A percentile compares a stretch with the other conserved stretches of the same genome.
Conservation (phyloP, 331 rosid genomes). For the Malus hybrid region DNA sequence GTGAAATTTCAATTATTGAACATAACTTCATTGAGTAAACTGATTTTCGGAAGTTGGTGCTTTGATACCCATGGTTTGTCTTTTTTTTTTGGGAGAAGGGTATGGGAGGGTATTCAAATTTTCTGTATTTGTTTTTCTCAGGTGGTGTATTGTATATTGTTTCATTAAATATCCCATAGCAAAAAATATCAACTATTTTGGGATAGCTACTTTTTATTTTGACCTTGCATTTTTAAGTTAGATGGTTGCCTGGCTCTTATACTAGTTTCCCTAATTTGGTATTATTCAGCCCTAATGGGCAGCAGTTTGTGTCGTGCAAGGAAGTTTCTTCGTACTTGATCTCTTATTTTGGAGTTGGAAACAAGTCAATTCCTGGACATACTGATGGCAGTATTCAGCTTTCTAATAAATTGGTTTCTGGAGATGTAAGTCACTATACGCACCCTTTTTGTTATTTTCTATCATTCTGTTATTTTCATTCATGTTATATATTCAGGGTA, state of each 20-base stretch:
- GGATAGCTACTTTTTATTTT: neutral
- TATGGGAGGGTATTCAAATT: neutral
- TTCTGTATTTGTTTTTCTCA: neutral
- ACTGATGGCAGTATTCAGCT: constrained; percentile 27
- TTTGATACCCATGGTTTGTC: neutral
- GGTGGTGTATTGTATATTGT: neutral
- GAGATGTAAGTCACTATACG: constrained; percentile 41
- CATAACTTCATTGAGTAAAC: neutral
- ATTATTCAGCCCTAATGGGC: constrained; percentile 73
- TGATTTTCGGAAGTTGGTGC: neutral
- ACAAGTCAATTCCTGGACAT: constrained; percentile 25
- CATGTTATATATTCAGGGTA: constrained; percentile 11
- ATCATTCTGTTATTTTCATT: neutral
- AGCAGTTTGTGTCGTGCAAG: constrained; percentile 62
- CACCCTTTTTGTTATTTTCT: neutral
- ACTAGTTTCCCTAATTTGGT: constrained; percentile 28
- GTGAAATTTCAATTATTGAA: no score
- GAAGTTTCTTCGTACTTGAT: constrained; percentile 56
- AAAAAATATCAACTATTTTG: neutral
- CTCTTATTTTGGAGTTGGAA: constrained; percentile 26
- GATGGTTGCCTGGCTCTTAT: constrained; percentile 22
- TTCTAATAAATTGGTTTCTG: constrained; percentile 25
- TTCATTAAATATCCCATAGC: neutral
- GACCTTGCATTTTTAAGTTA: constrained; percentile 9
- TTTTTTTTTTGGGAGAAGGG: neutral